Evolutionary conservation across 2,329 filamentous ascomycete genomes (phyloP).

Genomic region (Ambrosiella xylebori): DNA sequence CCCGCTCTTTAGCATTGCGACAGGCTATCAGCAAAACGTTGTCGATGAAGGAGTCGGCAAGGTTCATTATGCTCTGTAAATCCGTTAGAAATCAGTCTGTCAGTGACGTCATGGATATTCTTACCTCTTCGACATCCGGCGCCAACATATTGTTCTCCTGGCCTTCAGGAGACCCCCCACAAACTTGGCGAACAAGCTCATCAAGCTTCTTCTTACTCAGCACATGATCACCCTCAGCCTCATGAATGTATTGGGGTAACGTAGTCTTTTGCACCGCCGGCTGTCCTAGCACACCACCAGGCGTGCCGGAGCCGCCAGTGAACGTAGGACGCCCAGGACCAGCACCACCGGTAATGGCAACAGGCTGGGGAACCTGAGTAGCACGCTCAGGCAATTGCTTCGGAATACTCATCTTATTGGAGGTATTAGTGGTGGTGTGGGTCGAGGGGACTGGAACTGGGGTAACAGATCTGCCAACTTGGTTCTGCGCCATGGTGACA

Average conservation of each 20-base stretch:
- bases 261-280: constrained; percentile 70
- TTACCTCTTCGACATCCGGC: constrained; percentile 89
- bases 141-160: constrained; percentile 62
- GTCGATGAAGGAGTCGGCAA: constrained; percentile 92
- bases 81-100: neutral
- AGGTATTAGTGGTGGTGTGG: constrained; percentile 25
- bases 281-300: constrained; percentile 71
- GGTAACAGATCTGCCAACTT: constrained; percentile 16
- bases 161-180: constrained; percentile 57
- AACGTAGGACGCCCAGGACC: constrained; percentile 63
- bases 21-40: constrained; percentile 75
- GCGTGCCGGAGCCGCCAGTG: constrained; percentile 56
- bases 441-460: constrained; percentile 21
- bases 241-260: constrained; percentile 67
- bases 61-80: constrained; percentile 59
- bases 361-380: constrained; percentile 53
- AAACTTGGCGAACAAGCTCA: constrained; percentile 85
- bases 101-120: constrained; percentile 15
- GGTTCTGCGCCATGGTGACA: constrained; percentile 26
- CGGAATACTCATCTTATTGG: constrained; percentile 58
- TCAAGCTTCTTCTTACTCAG: constrained; percentile 97
- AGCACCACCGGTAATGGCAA: constrained; percentile 46
- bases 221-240: constrained; percentile 80
- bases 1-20: constrained; percentile 80
- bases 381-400: constrained; percentile 57